Evolutionary conservation across 139 green algal genomes (phyloP).

Genomic region (Nannochloris sp.): DNA sequence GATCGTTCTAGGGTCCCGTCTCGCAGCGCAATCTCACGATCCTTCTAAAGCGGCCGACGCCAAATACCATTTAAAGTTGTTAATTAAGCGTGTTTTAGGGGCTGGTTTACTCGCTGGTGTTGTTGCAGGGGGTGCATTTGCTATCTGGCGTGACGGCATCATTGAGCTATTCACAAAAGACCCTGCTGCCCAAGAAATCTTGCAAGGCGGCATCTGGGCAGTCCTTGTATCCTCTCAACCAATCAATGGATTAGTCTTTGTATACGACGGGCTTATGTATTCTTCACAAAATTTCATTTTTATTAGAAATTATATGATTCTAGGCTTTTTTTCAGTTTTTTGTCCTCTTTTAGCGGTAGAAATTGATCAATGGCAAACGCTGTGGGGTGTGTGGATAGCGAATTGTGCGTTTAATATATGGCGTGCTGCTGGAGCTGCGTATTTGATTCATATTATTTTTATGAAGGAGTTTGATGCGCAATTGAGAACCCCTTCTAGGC

Average conservation of each 20-base stretch:
- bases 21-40: conserved; percentile 3
- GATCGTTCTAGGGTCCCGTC: conserved; percentile 52
- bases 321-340: conserved; percentile 47
- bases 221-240: conserved; percentile 42
- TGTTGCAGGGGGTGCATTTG: conserved; percentile 14
- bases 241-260: conserved; percentile 55
- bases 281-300: conserved; percentile 50
- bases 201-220: conserved; percentile 30
- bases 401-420: conserved; percentile 50
- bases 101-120: conserved; percentile 26
- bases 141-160: conserved; percentile 1
- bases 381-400: conserved; percentile 42
- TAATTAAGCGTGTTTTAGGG: conserved; percentile 36
- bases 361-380: conserved; percentile 7
- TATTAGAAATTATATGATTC: conserved; percentile 35
- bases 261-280: conserved; percentile 58
- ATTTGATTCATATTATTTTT: conserved; percentile 40
- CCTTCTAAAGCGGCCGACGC: not conserved
- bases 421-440: conserved; percentile 29
- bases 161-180: conserved; percentile 42
- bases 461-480: conserved; percentile 8
- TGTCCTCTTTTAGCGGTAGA: conserved; percentile 25
- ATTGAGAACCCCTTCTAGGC: not conserved
- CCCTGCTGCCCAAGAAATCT: not conserved
- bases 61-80: conserved; percentile 12